Evolutionary conservation across 2,329 filamentous ascomycete genomes (phyloP), one percentile per base, ranked within the genome.

Genomic region (Colletotrichum chrysophilum): DNA sequence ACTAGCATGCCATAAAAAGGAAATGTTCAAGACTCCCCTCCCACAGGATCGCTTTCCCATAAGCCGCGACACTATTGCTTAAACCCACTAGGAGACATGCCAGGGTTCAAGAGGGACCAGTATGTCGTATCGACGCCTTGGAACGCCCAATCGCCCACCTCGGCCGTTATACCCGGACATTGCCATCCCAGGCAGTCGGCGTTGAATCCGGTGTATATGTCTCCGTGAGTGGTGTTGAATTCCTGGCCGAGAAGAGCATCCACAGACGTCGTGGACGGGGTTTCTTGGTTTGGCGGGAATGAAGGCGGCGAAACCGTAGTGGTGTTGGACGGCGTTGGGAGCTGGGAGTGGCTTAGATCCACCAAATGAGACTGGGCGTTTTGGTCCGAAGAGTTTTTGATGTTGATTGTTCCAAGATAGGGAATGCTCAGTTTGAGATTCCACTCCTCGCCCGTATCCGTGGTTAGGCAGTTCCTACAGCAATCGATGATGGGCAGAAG

Each of bases 341-440:
- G 58, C 38, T 76, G 68, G 16, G 73, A 76, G 58, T 77, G 68
- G 28, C 56, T 66, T 2, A 75, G 62, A 21, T 75, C 61, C 14
- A 71, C 36, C 16, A 56, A 30, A 24, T 60, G 61, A 8, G 71
- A 28, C 36, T 55, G 38, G n/a, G 32, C 56, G 10, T 58, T 36
- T 28, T 70, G 70, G 24, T 43, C 61, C 7, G 64, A 62, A 10
- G 62, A 60, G 16, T 48, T 70, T 8, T 71, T 85, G 77, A 89
- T 87, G 74, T 85, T 88, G 56, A 89, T 83, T 2, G 85, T 87
- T 28, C 88, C 88, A 4, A 89, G 80, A 75, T 87, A 88, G 0
- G 88, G 88, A 4, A 89, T 84, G 48, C 84, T 85, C 8, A 89
- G 82, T 7, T 84, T 83, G 38, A 89, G 78, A 38, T 36, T 38